Base-by-base conservation (phyloP, 2,329 filamentous ascomycete species). In the Microcyclospora pomicola region DNA sequence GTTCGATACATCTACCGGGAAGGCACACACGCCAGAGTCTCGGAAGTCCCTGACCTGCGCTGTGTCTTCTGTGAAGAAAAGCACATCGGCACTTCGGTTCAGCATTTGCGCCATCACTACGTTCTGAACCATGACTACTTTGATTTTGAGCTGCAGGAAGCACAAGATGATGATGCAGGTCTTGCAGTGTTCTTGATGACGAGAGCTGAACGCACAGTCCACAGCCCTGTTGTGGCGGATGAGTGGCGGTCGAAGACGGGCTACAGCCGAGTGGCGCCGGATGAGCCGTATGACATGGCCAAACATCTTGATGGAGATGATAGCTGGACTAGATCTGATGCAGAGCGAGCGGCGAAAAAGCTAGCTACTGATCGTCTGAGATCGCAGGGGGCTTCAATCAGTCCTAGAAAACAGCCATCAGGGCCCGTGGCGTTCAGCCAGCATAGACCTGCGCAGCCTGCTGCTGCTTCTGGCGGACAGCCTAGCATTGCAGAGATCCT, bases 71-170 rank as follows among this genome's bases (percentile, higher is more conserved):
- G 46, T 37, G 36, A 36, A 16, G 33, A 35, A n/a, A 42, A 41
- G 16, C 30, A 34, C 5, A 44, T 46, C 27, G 47, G 52, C 33
- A 34, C 47, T 9, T 49, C 47, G 7, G 49, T 55, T 29, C 46
- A 48, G 13, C 41, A 49, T 29, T 47, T 66, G 2, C 49, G 54
- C 10, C 48, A 59, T 36, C 63, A 66, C 37, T 52, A 48, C 34
- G 19, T 53, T 5, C 39, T 45, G 12, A 49, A 48, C 40, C 62
- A 65, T 37, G 54, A 59, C 14, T 48, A 59, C 27, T 58, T 61
- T 38, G 44, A 44, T 6, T 58, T 55, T 33, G 44, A 52, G 9
- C 29, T 49, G 2, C 43, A 44, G 9, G 42, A 50, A 2, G 39
- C 36, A 2, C 34, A 40, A 2, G 34, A 43, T 24, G 29, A 35